These are phyloP conservation scores for Candida morakotiae DNA, from an alignment of 805 yeast species.

Conservation along the genomic window DNA sequence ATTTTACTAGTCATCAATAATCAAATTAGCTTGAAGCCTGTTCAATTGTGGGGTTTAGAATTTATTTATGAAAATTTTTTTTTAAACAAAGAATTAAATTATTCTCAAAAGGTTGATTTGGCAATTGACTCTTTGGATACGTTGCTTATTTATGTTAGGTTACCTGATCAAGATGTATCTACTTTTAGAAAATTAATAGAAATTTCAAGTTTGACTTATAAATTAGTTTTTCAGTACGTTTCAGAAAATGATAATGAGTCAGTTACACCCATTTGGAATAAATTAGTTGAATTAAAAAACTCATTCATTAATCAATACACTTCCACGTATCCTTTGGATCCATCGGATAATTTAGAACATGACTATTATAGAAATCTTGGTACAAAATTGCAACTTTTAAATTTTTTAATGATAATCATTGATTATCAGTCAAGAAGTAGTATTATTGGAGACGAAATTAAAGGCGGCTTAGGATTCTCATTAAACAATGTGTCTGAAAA, in stretches of 20 bases:
- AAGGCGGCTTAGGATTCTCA: conserved; percentile 36
- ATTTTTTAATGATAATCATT: conserved; percentile 52
- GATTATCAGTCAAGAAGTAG: conserved; percentile 46
- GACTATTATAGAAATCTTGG: conserved; percentile 51
- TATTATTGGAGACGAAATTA: conserved; percentile 11
- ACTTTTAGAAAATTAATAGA: conserved; percentile 30
- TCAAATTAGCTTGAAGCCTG: conserved; percentile 15
- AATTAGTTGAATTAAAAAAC: conserved; percentile 51
- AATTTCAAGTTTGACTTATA: conserved; percentile 38
- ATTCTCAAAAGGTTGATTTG: conserved; percentile 30
- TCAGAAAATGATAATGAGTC: conserved; percentile 43
- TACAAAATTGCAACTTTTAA: conserved; percentile 64
- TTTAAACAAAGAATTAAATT: conserved; percentile 20
- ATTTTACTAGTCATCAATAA: conserved; percentile 34
- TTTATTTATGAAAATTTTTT: conserved; percentile 37
- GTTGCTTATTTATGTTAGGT: conserved; percentile 21
- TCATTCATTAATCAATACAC: conserved; percentile 61
- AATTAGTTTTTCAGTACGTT: conserved; percentile 41
- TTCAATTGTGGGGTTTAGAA: conserved; percentile 39
- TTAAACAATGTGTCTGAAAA: conserved; percentile 46
- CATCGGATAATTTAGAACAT: conserved; percentile 45
- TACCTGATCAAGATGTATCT: conserved; percentile 21
- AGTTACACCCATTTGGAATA: conserved; percentile 46
- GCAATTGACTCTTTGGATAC: conserved; percentile 38
- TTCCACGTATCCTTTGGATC: conserved; percentile 48